A percentile compares a stretch with the other conserved stretches of the same genome.
These are phyloP conservation scores for Discostella stelligeroides DNA, from an alignment of 108 stramenopile species.

Conservation along the genomic window DNA sequence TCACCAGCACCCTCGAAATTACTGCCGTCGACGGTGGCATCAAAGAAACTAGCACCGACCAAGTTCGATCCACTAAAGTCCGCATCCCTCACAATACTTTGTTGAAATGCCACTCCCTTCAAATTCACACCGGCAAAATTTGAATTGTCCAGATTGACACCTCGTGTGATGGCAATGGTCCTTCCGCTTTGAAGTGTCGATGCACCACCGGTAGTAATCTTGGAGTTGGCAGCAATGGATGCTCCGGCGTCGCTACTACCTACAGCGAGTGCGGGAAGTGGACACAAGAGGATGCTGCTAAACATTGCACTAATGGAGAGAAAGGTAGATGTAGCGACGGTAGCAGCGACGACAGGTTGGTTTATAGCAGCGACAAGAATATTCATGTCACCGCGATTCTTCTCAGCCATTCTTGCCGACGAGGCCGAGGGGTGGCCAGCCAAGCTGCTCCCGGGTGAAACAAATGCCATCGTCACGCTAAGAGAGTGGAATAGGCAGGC, in stretches of 20 bases:
- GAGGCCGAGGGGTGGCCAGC: neutral
- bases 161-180: constrained; percentile 93
- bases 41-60: constrained; percentile 88
- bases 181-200: constrained; percentile 85
- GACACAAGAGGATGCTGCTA: constrained; percentile 8
- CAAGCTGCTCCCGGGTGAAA: neutral
- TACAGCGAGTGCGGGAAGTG: neutral
- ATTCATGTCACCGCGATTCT: neutral
- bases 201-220: constrained; percentile 87
- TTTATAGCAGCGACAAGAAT: neutral
- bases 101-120: constrained; percentile 95
- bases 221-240: constrained; percentile 62
- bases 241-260: constrained; percentile 60
- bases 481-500: neutral
- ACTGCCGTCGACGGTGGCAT: constrained; percentile 90
- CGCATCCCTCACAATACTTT: constrained; percentile 87
- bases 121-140: constrained; percentile 84
- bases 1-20: constrained; percentile 86
- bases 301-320: constrained; percentile 23
- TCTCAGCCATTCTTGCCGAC: neutral
- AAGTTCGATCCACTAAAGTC: constrained; percentile 86
- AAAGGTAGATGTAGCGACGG: too few relatives aligned
- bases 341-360: neutral
- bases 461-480: neutral
- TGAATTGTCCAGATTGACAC: constrained; percentile 86